Evolutionary conservation across 208 protist genomes (phyloP).

Genomic region (Leishmania martiniquensis): DNA sequence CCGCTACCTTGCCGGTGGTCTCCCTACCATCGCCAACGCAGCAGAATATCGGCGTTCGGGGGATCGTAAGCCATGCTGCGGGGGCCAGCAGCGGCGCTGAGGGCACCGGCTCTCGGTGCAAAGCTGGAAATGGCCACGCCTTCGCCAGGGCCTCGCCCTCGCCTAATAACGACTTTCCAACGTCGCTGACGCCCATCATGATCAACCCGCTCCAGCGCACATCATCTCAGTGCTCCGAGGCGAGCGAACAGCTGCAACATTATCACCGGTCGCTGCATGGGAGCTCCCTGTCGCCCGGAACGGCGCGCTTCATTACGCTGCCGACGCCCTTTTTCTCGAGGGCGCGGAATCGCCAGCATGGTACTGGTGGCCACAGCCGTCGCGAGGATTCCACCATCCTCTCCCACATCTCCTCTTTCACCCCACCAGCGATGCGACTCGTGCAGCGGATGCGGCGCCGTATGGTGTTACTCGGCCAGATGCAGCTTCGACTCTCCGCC

Average conservation of each 20-base stretch:
- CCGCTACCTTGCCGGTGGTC: neutral
- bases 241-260: constrained; percentile 18
- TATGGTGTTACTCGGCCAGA: constrained; percentile 1
- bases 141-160: neutral
- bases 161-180: neutral
- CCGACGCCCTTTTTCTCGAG: constrained; percentile 26
- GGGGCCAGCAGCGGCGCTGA: neutral
- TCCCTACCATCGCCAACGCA: neutral
- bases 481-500: constrained; percentile 17
- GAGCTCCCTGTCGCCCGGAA: constrained; percentile 9
- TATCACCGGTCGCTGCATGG: constrained; percentile 8
- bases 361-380: constrained; percentile 20
- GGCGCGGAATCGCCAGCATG: neutral
- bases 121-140: neutral
- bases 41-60: neutral
- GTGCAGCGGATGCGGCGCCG: constrained; percentile 30
- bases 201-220: constrained; percentile 17
- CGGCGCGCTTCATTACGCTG: constrained; percentile 25
- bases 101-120: constrained; percentile 3
- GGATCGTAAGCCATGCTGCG: neutral
- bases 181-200: constrained; percentile 25
- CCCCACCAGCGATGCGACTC: constrained; percentile 15
- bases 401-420: constrained; percentile 28
- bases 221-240: constrained; percentile 24
- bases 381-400: constrained; percentile 31